Evolutionary conservation across 805 yeast genomes (phyloP).

Genomic region (Kodamaea restingae): DNA sequence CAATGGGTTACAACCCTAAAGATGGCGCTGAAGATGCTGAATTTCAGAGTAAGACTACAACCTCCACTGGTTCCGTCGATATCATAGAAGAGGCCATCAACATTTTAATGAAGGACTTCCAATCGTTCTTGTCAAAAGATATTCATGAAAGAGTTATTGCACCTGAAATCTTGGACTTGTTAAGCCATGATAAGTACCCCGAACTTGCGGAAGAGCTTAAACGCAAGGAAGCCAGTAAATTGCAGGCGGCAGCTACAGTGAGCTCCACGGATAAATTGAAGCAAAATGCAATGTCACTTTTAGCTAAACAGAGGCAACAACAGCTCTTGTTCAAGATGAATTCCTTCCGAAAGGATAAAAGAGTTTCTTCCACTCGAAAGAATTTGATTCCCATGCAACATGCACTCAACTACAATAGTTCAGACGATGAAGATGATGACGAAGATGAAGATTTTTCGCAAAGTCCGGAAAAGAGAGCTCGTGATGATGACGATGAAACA

Average conservation of each 20-base stretch:
- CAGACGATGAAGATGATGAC: conserved; percentile 31
- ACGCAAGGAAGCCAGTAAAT: conserved; percentile 22
- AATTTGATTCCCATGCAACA: conserved; percentile 49
- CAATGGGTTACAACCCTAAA: conserved; percentile 34
- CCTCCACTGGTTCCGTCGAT: conserved; percentile 16
- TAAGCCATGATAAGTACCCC: conserved; percentile 59
- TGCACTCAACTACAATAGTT: conserved; percentile 44
- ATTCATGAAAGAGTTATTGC: conserved; percentile 70
- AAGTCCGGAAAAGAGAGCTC: conserved; percentile 7
- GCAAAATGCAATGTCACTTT: conserved; percentile 24
- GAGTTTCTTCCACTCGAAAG: conserved; percentile 25
- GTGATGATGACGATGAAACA: conserved; percentile 22
- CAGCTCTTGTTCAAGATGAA: conserved; percentile 12
- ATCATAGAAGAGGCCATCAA: conserved; percentile 57
- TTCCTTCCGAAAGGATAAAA: conserved; percentile 29
- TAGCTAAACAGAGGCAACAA: conserved; percentile 19
- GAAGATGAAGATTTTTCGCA: conserved; percentile 24
- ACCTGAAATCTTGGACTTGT: conserved; percentile 57
- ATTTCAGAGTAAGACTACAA: conserved; percentile 11
- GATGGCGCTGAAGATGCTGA: conserved; percentile 6
- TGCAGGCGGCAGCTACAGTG: conserved; percentile 11
- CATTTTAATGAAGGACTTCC: conserved; percentile 59
- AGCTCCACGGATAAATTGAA: conserved; percentile 15
- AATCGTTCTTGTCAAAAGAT: conserved; percentile 61
- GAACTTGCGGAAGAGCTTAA: conserved; percentile 36